Evolutionary conservation across 208 protist species (phyloP).

Genomic region (Crithidia expoeki): DNA sequence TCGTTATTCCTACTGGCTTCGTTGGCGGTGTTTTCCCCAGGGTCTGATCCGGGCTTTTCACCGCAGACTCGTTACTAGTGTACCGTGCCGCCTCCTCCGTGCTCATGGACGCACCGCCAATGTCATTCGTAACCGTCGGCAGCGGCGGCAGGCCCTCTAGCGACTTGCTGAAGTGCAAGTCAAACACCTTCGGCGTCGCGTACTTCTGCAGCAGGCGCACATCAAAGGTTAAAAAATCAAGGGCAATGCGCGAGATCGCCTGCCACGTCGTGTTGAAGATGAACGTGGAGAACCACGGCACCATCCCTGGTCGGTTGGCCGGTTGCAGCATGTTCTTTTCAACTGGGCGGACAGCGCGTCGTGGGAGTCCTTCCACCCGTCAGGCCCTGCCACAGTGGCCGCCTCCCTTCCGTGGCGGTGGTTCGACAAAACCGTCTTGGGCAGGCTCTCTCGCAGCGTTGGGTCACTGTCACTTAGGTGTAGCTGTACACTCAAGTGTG

Average conservation of each 20-base stretch:
- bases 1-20: neutral
- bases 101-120: neutral
- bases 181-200: slow-evolving; percentile 63
- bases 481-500: neutral
- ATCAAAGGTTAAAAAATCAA: slow-evolving; percentile 85
- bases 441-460: slow-evolving; percentile 16
- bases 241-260: slow-evolving; percentile 40
- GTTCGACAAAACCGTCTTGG: slow-evolving; percentile 10
- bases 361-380: slow-evolving; percentile 28
- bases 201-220: slow-evolving; percentile 57
- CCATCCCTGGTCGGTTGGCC: slow-evolving; percentile 74
- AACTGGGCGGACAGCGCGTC: slow-evolving; percentile 9
- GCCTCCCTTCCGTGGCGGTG: slow-evolving; percentile 1
- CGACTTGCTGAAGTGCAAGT: slow-evolving; percentile 40
- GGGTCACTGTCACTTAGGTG: slow-evolving; percentile 22
- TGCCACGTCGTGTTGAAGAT: slow-evolving; percentile 72
- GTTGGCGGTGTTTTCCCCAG: neutral
- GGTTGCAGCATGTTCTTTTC: slow-evolving; percentile 40
- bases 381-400: neutral
- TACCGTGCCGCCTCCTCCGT: neutral
- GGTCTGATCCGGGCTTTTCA: neutral
- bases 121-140: neutral
- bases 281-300: slow-evolving; percentile 86
- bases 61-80: neutral
- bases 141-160: slow-evolving; percentile 11